phyloP scores from a whole-genome alignment of 2,329 filamentous ascomycete genomes.

The Rhytidhysteron rufulum region DNA sequence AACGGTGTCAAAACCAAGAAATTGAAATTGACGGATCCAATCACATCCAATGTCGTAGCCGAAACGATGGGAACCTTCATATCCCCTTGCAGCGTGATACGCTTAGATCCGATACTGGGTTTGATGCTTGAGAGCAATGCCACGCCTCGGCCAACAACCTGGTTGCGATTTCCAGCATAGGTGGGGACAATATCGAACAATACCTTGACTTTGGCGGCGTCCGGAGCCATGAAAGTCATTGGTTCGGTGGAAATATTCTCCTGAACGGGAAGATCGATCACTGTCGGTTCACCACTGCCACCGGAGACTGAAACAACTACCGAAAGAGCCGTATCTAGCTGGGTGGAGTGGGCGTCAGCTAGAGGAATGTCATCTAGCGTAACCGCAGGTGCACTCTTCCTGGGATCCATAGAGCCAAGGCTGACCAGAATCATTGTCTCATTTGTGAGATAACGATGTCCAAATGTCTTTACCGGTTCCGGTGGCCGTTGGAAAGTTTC shows the following conservation, averaged over 20 bases:
- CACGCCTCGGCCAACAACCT: conserved; percentile 81
- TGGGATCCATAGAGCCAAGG: conserved; percentile 89
- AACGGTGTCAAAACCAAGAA: conserved; percentile 95
- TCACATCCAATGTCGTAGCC: conserved; percentile 77
- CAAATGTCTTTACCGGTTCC: conserved; percentile 90
- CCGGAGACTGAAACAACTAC: conserved; percentile 84
- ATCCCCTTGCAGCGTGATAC: conserved; percentile 91
- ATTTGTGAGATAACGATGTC: conserved; percentile 87
- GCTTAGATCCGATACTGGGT: conserved; percentile 74
- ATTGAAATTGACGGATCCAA: conserved; percentile 94
- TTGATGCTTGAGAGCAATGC: conserved; percentile 84
- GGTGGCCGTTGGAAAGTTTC: conserved; percentile 47
- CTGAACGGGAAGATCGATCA: conserved; percentile 88
- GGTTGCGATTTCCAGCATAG: conserved; percentile 78
- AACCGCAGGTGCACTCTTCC: conserved; percentile 76
- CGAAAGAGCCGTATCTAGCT: conserved; percentile 90
- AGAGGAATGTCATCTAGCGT: conserved; percentile 85
- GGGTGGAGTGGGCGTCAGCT: conserved; percentile 82
- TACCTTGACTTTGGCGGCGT: conserved; percentile 78
- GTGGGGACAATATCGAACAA: conserved; percentile 95
- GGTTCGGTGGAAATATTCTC: conserved; percentile 93
- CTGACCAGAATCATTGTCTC: conserved; percentile 89
- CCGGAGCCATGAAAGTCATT: conserved; percentile 78
- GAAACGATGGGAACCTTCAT: conserved; percentile 88
- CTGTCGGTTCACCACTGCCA: conserved; percentile 79